Evolutionary conservation across 1,139 yeast genomes (phyloP), one percentile per base, ranked within the genome.

Genomic region (Geotrichum klebahnii): DNA sequence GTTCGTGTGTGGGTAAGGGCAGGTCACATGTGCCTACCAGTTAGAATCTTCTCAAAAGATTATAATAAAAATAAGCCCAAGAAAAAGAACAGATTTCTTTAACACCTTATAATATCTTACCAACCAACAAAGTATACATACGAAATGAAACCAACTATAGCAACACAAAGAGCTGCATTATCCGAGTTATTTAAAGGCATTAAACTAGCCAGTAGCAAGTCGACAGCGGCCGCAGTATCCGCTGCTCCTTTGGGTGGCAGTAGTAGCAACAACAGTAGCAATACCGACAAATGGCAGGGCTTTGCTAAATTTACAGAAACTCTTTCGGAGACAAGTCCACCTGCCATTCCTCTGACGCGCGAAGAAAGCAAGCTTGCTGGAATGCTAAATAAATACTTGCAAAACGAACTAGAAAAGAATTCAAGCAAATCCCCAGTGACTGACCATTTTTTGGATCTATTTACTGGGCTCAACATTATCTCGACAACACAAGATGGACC

Each of bases 361-460:
- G 63, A 59, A 35, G 59, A 60, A 26, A 53, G 55, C 16, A 52
- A 58, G 16, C 53, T 61, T 17, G 53, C 59, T 4, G 53, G 51
- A 5, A 47, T 53, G 24, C 52, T 61, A 1, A 52, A 56, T 40
- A 50, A 53, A 22, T 48, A 56, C n/a, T 56, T 60, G 24, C 51
- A 56, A 19, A 50, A 50, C 19, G 46, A 54, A 22, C 52, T 61
- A 28, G 45, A 46, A 33, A 49, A 50, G 28, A 52, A 53, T 23
- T 56, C 64, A 12, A 49, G 48, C 22, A 32, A 23, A 19, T 39
- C 41, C 17, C 60, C 62, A 4, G 55, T 62, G 5, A 40, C 54
- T 20, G 55, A 53, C 29, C 67, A 63, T 44, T 63, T 62, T 46
- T 55, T 59, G 44, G 63, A 61, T 20, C 55, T 63, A 17, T 58